Evolutionary conservation across 352 stramenopile genomes (phyloP), one percentile per base, ranked within the genome.

Genomic region (Globisporangium splendens): DNA sequence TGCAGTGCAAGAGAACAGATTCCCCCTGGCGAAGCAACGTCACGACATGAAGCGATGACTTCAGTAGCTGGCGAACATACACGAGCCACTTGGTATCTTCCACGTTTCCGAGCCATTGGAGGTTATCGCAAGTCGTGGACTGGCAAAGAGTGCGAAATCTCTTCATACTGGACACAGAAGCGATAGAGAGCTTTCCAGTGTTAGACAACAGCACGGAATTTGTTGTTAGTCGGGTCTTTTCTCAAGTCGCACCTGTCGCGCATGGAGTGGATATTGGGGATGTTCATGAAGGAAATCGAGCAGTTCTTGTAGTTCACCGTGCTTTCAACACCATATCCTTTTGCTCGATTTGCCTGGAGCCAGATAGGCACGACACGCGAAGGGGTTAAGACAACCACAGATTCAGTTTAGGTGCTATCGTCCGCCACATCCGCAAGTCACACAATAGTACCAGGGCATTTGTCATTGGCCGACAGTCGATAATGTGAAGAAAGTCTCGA

Each of bases 251-350:
- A 95, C 50, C 86, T 93, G 69, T 99, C 93, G 39, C 97, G 91
- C 77, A 99, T 98, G 14, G 90, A 94, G 71, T 99, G 96, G 59
- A 99, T 99, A 68, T 99, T 99, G 13, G 89, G 91, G 65, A 99
- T 98, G 59, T 98, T 97, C 86, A 98, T 98, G 80, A 99, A 99
- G 28, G 90, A 89, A n/a, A 99, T 74, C 0, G 83, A 92, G 38
- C 83, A 89, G 52, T 94, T 94, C 48, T 93, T 89, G 77, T 99
- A 99, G 72, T 98, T 95, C 42, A 96, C 93, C 0, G 86, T 92
- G 71, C 96, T 98, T 69, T 99, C 96, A 52, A 98, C 96, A 38
- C 96, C 94, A 72, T 96, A 98, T 57, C 96, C 87, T 73, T 97
- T 85, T 65, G 97, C 79, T 28, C 83, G 83, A 43, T 95, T 88